phyloP scores from a whole-genome alignment of 768 basidiomycete species.

The Saitozyma podzolica region DNA sequence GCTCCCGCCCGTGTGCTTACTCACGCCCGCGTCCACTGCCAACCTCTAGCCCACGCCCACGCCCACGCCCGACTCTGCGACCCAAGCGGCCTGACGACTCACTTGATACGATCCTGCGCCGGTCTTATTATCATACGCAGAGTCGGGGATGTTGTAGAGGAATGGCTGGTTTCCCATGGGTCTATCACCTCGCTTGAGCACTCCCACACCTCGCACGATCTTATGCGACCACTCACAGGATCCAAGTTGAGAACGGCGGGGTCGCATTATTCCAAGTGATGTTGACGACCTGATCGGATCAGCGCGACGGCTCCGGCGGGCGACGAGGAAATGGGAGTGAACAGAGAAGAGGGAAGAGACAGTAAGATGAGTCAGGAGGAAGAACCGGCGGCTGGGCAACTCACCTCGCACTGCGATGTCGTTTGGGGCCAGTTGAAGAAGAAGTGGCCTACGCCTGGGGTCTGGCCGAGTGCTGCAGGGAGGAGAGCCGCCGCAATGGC shows the following conservation, averaged over 20 bases:
- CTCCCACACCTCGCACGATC: neutral
- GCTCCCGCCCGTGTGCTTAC: no score
- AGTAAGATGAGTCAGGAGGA: neutral
- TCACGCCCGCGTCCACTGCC: no score
- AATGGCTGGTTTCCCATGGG: conserved; percentile 33
- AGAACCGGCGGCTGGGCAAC: neutral
- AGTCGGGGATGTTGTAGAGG: conserved; percentile 31
- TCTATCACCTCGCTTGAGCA: conserved; percentile 3
- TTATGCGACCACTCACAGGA: conserved; percentile 27
- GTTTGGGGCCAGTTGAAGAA: conserved; percentile 39
- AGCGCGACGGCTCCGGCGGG: neutral
- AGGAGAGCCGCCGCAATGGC: no score
- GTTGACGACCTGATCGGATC: conserved; percentile 23
- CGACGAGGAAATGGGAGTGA: neutral
- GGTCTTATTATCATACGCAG: conserved; percentile 13
- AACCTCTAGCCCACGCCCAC: neutral
- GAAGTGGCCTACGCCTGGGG: conserved; percentile 10
- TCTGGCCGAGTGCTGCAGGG: no score
- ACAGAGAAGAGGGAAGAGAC: neutral
- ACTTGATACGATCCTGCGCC: conserved; percentile 26
- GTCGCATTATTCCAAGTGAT: conserved; percentile 29
- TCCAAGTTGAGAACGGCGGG: conserved; percentile 34
- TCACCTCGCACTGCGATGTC: conserved; percentile 34
- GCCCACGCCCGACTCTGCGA: neutral
- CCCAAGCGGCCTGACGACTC: neutral